Conservation (phyloP, 768 basidiomycete genomes). For the Pulveroboletus sp. region DNA sequence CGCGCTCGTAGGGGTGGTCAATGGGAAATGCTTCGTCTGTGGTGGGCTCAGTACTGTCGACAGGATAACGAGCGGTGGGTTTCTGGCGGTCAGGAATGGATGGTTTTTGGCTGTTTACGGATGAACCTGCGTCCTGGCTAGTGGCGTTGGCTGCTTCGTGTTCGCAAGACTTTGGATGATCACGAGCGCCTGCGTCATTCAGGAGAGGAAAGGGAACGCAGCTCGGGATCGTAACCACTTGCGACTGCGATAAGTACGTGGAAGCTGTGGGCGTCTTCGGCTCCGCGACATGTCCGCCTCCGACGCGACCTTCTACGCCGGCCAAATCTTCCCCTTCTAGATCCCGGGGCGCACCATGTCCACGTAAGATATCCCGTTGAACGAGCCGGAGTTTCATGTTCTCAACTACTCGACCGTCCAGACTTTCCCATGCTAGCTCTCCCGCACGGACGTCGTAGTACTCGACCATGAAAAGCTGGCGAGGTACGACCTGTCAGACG, state of each 20-base stretch:
- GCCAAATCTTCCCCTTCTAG: slow-evolving; percentile 26
- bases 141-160: slow-evolving; percentile 15
- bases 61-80: slow-evolving; percentile 13
- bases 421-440: slow-evolving; percentile 42
- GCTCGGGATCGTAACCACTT: slow-evolving; percentile 21
- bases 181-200: slow-evolving; percentile 19
- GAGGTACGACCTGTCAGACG: slow-evolving; percentile 15
- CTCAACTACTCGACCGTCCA: slow-evolving; percentile 47
- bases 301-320: slow-evolving; percentile 27
- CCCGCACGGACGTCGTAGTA: slow-evolving; percentile 66
- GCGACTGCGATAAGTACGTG: slow-evolving; percentile 32
- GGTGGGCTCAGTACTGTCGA: slow-evolving; percentile 12
- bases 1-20: slow-evolving; percentile 15
- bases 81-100: slow-evolving; percentile 19
- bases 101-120: slow-evolving; percentile 5
- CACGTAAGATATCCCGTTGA: slow-evolving; percentile 30
- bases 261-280: slow-evolving; percentile 34
- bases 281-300: slow-evolving; percentile 32
- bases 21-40: slow-evolving; percentile 10
- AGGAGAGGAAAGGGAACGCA: slow-evolving; percentile 22
- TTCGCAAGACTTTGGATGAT: slow-evolving; percentile 20
- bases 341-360: slow-evolving; percentile 18
- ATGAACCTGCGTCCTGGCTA: slow-evolving; percentile 8
- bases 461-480: slow-evolving; percentile 52
- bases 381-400: slow-evolving; percentile 48